Conservation (phyloP, 768 basidiomycete species). For the Russula emetica region DNA sequence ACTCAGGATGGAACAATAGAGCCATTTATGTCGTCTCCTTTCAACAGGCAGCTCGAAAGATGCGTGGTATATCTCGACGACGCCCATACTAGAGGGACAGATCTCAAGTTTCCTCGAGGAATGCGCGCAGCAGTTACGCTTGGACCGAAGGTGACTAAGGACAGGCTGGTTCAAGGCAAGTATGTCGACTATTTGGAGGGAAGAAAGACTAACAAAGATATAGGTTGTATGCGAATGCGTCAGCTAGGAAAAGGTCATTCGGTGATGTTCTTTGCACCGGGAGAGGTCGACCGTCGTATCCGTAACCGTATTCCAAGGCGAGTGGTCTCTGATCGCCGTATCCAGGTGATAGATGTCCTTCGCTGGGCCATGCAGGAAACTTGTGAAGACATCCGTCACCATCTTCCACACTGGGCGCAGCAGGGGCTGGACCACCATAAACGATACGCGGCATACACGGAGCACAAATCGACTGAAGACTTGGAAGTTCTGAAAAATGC, state of each 20-base stretch:
- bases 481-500: not conserved
- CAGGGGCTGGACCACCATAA: slow-evolving; percentile 16
- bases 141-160: slow-evolving; percentile 50
- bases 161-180: slow-evolving; percentile 48
- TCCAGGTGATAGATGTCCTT: slow-evolving; percentile 18
- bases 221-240: slow-evolving; percentile 27
- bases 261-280: slow-evolving; percentile 22
- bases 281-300: slow-evolving; percentile 20
- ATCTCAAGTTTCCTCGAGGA: slow-evolving; percentile 44
- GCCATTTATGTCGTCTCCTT: slow-evolving; percentile 39
- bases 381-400: slow-evolving; percentile 22
- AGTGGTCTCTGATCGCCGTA: too few species aligned
- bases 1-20: slow-evolving; percentile 38
- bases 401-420: slow-evolving; percentile 19
- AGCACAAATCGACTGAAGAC: not conserved
- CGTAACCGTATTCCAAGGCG: slow-evolving; percentile 2
- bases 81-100: slow-evolving; percentile 50
- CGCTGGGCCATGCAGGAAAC: slow-evolving; percentile 26
- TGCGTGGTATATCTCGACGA: slow-evolving; percentile 52
- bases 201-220: not conserved
- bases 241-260: slow-evolving; percentile 25
- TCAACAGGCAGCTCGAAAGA: slow-evolving; percentile 35
- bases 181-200: not conserved
- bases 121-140: slow-evolving; percentile 47
- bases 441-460: not conserved